Evolutionary conservation across 306 rosid species (phyloP), one percentile per base, ranked within the genome.

Genomic region (Quercus wislizeni): DNA sequence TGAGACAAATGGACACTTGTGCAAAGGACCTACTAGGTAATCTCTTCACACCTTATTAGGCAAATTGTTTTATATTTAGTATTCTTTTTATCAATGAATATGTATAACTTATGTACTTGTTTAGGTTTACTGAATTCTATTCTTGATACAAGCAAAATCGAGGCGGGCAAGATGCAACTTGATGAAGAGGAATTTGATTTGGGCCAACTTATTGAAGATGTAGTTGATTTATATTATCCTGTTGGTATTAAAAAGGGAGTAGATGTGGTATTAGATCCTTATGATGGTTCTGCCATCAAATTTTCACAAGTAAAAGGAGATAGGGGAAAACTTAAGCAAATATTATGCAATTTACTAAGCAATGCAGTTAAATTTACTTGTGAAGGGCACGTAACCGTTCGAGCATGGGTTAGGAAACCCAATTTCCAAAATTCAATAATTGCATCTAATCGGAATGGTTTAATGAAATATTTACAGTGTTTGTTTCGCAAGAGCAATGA

Each of bases 131-230:
- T 94, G 83, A 94, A 91, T 79, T 88, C 98, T 35, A 83, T 89
- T 82, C 93, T 94, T 3, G 97, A 94, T 73, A 88, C 88, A 69
- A 94, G 97, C 86, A 91, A 92, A 76, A 92, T 91, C 33, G 97
- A 94, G 85, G 93, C 92, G 0, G 97, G 97, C 3, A 91, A 92
- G 81, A 88, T 92, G 90, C 88, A 81, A 41, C 90, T 94, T n/a
- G 92, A 88, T 46, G 97, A 90, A 82, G 92, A 88, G 43, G 93
- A 92, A 21, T 94, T 94, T 80, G 87, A 94, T 73, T 33, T 92
- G 35, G 84, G 78, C 10, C 83, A 78, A 77, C 90, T 92, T 33
- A 43, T 94, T 13, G 93, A 94, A 74, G 92, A 92, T 68, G 93
- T 84, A 38, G 90, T 90, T 68, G 97, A 92, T 79, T 81, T 91